Conservation (phyloP, 2,329 filamentous ascomycete genomes). For the Trichoderma arundinaceum region DNA sequence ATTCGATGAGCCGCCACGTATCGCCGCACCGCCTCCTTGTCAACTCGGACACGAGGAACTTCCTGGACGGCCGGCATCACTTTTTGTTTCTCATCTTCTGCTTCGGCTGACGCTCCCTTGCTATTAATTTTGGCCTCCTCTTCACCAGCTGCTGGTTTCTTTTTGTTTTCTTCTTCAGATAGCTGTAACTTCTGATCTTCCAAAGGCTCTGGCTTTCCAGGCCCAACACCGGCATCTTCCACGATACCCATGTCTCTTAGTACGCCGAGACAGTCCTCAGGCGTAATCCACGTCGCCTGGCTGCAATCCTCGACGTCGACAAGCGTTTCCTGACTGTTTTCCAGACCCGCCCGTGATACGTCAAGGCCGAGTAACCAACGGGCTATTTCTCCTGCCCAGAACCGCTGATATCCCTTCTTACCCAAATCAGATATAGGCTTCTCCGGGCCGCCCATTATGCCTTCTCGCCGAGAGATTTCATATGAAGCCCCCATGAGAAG, state of each 20-base stretch:
- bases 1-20: slow-evolving; percentile 71
- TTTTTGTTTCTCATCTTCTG: slow-evolving; percentile 39
- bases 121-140: slow-evolving; percentile 30
- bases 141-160: slow-evolving; percentile 34
- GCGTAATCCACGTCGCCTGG: slow-evolving; percentile 78
- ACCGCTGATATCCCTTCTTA: slow-evolving; percentile 79
- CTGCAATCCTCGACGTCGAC: slow-evolving; percentile 74
- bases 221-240: slow-evolving; percentile 59
- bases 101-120: slow-evolving; percentile 30
- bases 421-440: slow-evolving; percentile 90
- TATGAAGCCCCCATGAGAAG: slow-evolving; percentile 93
- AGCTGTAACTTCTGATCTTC: slow-evolving; percentile 31
- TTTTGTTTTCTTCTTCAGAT: slow-evolving; percentile 29
- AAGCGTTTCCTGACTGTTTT: slow-evolving; percentile 51
- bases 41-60: slow-evolving; percentile 57
- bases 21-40: slow-evolving; percentile 62
- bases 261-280: slow-evolving; percentile 80
- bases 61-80: slow-evolving; percentile 39
- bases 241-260: slow-evolving; percentile 81
- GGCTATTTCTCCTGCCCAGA: slow-evolving; percentile 84
- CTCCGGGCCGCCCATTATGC: slow-evolving; percentile 87
- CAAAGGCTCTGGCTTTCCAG: slow-evolving; percentile 44
- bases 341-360: slow-evolving; percentile 41
- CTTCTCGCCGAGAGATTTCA: slow-evolving; percentile 84
- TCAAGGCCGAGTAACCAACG: slow-evolving; percentile 64